Evolutionary conservation across 2,329 filamentous ascomycete species (phyloP).

Genomic region (Aspergillus sp.): DNA sequence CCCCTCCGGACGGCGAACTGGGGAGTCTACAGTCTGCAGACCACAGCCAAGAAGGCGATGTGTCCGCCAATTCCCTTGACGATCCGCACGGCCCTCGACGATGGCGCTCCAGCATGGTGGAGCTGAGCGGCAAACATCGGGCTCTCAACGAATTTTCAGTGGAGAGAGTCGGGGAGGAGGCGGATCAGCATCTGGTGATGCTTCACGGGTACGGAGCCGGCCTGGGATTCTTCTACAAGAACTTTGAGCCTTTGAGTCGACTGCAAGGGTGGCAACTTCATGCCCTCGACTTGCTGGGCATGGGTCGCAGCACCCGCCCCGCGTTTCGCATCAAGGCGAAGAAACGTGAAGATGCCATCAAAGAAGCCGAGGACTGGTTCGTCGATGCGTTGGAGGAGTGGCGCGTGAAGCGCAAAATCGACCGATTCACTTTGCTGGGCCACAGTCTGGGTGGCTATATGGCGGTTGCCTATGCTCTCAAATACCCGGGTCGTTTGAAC

Average conservation of each 20-base stretch:
- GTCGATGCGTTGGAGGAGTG: slow-evolving; percentile 95
- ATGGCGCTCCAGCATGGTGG: slow-evolving; percentile 84
- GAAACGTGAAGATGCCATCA: slow-evolving; percentile 73
- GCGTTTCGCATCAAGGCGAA: slow-evolving; percentile 83
- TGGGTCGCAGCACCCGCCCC: slow-evolving; percentile 85
- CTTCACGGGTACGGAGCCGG: slow-evolving; percentile 95
- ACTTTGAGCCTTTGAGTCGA: slow-evolving; percentile 84
- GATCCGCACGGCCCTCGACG: slow-evolving; percentile 82
- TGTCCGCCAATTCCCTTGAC: slow-evolving; percentile 49
- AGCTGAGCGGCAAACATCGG: slow-evolving; percentile 79
- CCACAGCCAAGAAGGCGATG: slow-evolving; percentile 42
- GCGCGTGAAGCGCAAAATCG: slow-evolving; percentile 82
- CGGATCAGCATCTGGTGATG: slow-evolving; percentile 88
- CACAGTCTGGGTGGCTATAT: slow-evolving; percentile 95
- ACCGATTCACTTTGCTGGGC: slow-evolving; percentile 88
- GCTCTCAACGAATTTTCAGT: slow-evolving; percentile 91
- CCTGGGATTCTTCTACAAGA: slow-evolving; percentile 97
- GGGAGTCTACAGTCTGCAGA: slow-evolving; percentile 38
- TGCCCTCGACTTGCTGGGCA: slow-evolving; percentile 90
- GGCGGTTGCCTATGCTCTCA: slow-evolving; percentile 89
- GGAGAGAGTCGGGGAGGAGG: slow-evolving; percentile 74
- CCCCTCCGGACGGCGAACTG: slow-evolving; percentile 24
- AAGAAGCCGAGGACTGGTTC: slow-evolving; percentile 93
- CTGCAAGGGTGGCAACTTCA: slow-evolving; percentile 82
- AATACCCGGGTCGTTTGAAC: slow-evolving; percentile 91